A percentile compares a stretch with the other conserved stretches of the same genome.
These are phyloP conservation scores for Euphrasia arctica DNA, from an alignment of 305 asterid species.

Conservation along the genomic window DNA sequence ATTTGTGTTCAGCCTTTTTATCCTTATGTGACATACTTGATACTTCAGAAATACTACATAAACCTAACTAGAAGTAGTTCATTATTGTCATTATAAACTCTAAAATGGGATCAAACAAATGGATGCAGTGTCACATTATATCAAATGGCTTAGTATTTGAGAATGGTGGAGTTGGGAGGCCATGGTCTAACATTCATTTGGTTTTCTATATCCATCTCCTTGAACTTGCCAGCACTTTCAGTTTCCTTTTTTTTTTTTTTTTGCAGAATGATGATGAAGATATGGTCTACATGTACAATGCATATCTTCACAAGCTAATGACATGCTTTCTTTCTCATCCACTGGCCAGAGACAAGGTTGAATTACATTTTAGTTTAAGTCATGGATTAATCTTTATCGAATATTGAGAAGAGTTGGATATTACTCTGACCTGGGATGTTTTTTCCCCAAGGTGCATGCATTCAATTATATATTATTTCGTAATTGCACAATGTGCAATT, in stretches of 20 bases:
- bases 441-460: conserved; percentile 9
- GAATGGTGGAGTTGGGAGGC: background rate
- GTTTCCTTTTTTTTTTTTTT: conserved; percentile 25
- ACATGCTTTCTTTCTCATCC: conserved; percentile 89
- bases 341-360: conserved; percentile 86
- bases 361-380: conserved; percentile 16
- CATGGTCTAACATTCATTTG: background rate
- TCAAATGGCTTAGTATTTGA: background rate
- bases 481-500: conserved; percentile 6
- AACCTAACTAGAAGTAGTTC: conserved; percentile 1
- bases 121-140: background rate
- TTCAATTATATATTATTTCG: conserved; percentile 9
- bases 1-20: background rate
- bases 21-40: background rate
- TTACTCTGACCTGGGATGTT: conserved; percentile 4
- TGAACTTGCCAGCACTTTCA: conserved; percentile 25
- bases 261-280: conserved; percentile 94
- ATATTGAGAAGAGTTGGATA: conserved; percentile 18
- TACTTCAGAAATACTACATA: background rate
- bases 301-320: conserved; percentile 90
- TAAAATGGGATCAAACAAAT: background rate
- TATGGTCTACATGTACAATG: conserved; percentile 82
- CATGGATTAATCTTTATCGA: conserved; percentile 9
- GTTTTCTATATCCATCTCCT: conserved; percentile 24
- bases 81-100: background rate